Evolutionary conservation across 1,284 basidiomycete species (phyloP), one percentile per base, ranked within the genome.

Genomic region (Apiotrichum siamense): DNA sequence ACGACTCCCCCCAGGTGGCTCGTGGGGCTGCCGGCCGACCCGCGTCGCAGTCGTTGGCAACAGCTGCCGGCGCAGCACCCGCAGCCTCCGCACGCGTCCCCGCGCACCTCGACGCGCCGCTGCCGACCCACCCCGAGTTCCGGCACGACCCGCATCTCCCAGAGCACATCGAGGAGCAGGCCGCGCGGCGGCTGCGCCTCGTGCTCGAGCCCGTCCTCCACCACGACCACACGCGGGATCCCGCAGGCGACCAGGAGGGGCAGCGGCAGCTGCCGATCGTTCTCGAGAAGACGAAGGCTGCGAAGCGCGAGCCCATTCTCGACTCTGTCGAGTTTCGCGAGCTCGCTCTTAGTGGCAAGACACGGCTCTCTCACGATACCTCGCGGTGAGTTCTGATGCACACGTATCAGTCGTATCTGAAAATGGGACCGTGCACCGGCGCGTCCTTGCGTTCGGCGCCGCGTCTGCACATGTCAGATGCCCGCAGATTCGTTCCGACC

Each of bases 281-380:
- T 12, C 33, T n/a, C 15, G 15, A 17, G 33, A 17, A 2, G 33
- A 9, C 33, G 33, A 35, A 35, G 9, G 18, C 33, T 20, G 33
- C 33, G n/a, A n/a, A n/a, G n/a, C n/a, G n/a, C n/a, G n/a, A n/a
- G n/a, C n/a, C n/a, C n/a, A n/a, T n/a, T n/a, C n/a, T n/a, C n/a
- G n/a, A n/a, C n/a, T n/a, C n/a, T 23, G 59, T 65, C 37, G 67
- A 71, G 54, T 97, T 89, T 86, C 81, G 87, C 65, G 78, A 85
- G 57, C 96, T 88, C 77, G 80, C 85, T 38, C 81, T 98, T 49
- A 76, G 79, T 54, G 80, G 87, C 64, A 94, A 93, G 76, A 84
- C 83, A 43, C 77, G 82, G 59, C 78, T 97, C 53, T 96, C 92
- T n/a, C 86, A 86, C 57, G 97, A 97, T 77, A 97, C 93, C 45